A percentile compares a stretch with the other conserved stretches of the same genome.
Conservation (phyloP, 2,329 filamentous ascomycete genomes). For the Biscogniauxia mediterranea region DNA sequence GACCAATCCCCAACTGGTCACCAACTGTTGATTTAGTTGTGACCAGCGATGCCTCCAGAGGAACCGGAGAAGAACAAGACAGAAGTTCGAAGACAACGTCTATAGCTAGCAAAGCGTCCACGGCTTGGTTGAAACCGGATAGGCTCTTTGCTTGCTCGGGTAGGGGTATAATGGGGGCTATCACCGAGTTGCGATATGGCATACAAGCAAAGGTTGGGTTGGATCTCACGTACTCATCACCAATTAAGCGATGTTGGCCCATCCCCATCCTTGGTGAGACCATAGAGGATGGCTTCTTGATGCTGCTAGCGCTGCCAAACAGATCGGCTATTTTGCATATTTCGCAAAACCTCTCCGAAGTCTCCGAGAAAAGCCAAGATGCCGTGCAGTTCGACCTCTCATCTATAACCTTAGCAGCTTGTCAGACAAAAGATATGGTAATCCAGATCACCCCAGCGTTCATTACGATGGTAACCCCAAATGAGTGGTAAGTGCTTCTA, state of each 20-base stretch:
- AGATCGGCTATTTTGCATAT: conserved; percentile 49
- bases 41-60: conserved; percentile 34
- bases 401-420: conserved; percentile 49
- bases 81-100: conserved; percentile 46
- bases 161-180: conserved; percentile 57
- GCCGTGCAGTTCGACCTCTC: conserved; percentile 49
- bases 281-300: conserved; percentile 34
- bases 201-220: conserved; percentile 65
- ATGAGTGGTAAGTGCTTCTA: conserved; percentile 36
- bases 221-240: conserved; percentile 50
- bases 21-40: conserved; percentile 56
- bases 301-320: conserved; percentile 50
- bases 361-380: conserved; percentile 41
- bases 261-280: conserved; percentile 34
- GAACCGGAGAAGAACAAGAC: conserved; percentile 37
- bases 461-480: conserved; percentile 39
- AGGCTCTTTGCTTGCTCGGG: conserved; percentile 67
- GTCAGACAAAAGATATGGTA: conserved; percentile 36
- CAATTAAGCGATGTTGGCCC: conserved; percentile 54
- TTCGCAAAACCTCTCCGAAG: conserved; percentile 45
- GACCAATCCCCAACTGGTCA: conserved; percentile 64
- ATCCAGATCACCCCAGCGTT: conserved; percentile 55
- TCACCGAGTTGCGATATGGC: conserved; percentile 69
- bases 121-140: conserved; percentile 41
- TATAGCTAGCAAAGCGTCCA: conserved; percentile 24